A percentile compares a stretch with the other conserved stretches of the same genome.
These are phyloP conservation scores for Diaporthe citriasiana DNA, from an alignment of 2,329 filamentous ascomycete species.

Conservation along the genomic window DNA sequence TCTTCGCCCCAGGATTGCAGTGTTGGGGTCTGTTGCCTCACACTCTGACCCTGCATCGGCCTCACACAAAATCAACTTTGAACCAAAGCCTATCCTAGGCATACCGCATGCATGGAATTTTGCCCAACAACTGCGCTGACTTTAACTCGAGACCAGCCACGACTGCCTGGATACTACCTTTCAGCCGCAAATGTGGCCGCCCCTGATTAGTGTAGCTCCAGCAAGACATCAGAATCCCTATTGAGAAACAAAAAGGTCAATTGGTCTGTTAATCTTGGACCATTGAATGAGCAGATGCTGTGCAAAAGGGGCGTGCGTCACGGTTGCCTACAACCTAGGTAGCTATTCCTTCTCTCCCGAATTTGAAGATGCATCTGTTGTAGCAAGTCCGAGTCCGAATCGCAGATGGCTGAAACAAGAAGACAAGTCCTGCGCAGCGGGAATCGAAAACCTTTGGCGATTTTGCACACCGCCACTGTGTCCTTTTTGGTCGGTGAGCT, in stretches of 20 bases:
- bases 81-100: background rate
- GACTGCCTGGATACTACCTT: background rate
- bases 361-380: background rate
- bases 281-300: background rate
- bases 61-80: background rate
- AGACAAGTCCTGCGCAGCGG: background rate
- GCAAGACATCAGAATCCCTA: background rate
- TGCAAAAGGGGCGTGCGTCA: background rate
- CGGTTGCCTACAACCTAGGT: constrained; percentile 23
- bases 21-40: constrained; percentile 19
- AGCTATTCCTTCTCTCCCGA: background rate
- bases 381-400: background rate
- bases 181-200: background rate
- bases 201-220: background rate
- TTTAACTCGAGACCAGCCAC: too few relatives aligned
- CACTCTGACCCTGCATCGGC: background rate
- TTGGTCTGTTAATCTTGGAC: background rate
- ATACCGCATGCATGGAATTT: background rate
- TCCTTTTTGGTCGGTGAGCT: background rate
- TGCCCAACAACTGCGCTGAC: background rate
- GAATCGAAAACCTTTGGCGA: too few relatives aligned
- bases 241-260: background rate
- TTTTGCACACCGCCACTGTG: background rate
- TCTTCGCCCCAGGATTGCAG: background rate
- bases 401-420: background rate